Evolutionary conservation across 2,329 filamentous ascomycete species (phyloP), one percentile per base, ranked within the genome.

Genomic region (Juglanconis oblonga): DNA sequence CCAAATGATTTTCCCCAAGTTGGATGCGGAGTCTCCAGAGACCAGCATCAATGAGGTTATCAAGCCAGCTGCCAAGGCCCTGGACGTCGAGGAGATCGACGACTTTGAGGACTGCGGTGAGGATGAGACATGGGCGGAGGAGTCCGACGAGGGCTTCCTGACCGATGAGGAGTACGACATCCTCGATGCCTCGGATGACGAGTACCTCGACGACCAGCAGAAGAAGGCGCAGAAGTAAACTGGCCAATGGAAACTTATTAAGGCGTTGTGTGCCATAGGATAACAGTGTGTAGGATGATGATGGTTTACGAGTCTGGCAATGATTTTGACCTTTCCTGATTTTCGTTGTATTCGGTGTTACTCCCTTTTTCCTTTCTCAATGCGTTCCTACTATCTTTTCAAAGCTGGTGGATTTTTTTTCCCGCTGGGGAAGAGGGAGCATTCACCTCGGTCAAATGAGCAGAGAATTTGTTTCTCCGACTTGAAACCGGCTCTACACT

Each of bases 141-240:
- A 76, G n/a, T 83, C 82, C 1, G 85, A 87, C 11, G 86, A 90
- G 62, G 90, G 88, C 11, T 97, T 97, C 81, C 77, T 96, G 80
- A 98, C 95, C 0, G 95, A 99, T 65, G 95, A 98, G 74, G 95
- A 99, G 77, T 99, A 98, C 73, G 95, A 99, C 70, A 93, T 98
- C 66, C 86, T 98, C 50, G 92, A 97, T 77, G 94, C 92, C 48
- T 96, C 91, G 61, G 94, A 98, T 67, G 91, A 96, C 73, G 94
- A 98, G 72, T 89, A 84, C 66, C 73, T 86, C 55, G 81, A 82
- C 63, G 85, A 85, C 68, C 79, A 82, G 70, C 74, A 79, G 67
- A 76, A 75, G 68, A 76, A 64, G 50, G n/a, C 47, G 36, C 44
- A 49, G 47, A 64, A 42, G 51, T 59, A 52, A 44, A 42, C 40